phyloP scores from a whole-genome alignment of 352 stramenopile species.

The Poterioochromonas sp. region DNA sequence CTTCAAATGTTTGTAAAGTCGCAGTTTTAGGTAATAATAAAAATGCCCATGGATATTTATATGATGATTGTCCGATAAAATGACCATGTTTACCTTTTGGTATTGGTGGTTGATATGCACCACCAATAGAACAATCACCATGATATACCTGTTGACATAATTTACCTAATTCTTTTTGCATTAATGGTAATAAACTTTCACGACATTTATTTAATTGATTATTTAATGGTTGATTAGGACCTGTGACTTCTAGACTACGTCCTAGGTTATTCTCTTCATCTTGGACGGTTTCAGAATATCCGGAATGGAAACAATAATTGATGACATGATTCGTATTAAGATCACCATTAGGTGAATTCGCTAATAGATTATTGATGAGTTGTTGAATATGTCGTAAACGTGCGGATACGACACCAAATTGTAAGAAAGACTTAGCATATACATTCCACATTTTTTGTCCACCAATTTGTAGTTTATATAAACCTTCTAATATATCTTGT shows the following conservation, averaged over 20 bases:
- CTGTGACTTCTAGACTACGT: slow-evolving; percentile 35
- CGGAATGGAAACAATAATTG: slow-evolving; percentile 55
- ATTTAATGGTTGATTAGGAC: not conserved
- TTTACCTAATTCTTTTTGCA: slow-evolving; percentile 53
- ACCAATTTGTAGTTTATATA: slow-evolving; percentile 67
- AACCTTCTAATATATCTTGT: slow-evolving; percentile 51
- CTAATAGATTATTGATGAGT: slow-evolving; percentile 4
- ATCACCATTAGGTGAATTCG: not conserved
- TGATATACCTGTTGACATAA: slow-evolving; percentile 62
- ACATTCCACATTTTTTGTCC: slow-evolving; percentile 55
- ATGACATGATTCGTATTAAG: slow-evolving; percentile 43
- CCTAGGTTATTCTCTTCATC: slow-evolving; percentile 41
- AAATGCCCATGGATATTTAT: slow-evolving; percentile 55
- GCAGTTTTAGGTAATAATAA: slow-evolving; percentile 49
- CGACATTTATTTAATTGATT: slow-evolving; percentile 43
- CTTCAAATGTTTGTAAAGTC: slow-evolving; percentile 34
- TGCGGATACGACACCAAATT: slow-evolving; percentile 61
- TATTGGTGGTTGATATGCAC: slow-evolving; percentile 62
- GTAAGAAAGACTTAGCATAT: slow-evolving; percentile 63
- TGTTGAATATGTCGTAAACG: slow-evolving; percentile 37
- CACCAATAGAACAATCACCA: slow-evolving; percentile 57
- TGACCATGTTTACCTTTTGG: slow-evolving; percentile 43
- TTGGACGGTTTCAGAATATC: slow-evolving; percentile 45
- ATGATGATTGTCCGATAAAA: slow-evolving; percentile 55
- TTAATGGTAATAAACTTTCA: slow-evolving; percentile 44